Conservation (phyloP, 2,329 filamentous ascomycete species). For the Fusarium goolgardi region DNA sequence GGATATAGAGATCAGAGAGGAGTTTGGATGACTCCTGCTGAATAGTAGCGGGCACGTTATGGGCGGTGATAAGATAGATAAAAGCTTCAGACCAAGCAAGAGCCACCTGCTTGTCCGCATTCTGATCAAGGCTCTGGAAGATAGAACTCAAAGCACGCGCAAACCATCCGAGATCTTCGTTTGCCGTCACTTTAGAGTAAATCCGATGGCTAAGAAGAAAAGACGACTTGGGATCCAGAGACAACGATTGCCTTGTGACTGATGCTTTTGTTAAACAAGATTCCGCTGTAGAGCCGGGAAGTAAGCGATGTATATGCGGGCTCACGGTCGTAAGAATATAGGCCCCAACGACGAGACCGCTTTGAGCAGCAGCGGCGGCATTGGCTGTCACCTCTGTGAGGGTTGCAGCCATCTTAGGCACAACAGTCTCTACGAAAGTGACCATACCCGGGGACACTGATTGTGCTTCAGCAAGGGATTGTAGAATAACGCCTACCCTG, state of each 20-base stretch:
- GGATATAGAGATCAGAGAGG: conserved; percentile 73
- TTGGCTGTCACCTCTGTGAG: conserved; percentile 85
- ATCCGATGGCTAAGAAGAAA: conserved; percentile 87
- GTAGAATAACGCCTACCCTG: conserved; percentile 76
- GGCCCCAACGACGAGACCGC: conserved; percentile 81
- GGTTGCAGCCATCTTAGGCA: conserved; percentile 70
- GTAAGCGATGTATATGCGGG: conserved; percentile 63
- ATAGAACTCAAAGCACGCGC: conserved; percentile 75
- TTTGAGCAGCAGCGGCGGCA: conserved; percentile 81
- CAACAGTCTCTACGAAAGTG: conserved; percentile 64
- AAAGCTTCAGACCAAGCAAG: conserved; percentile 85
- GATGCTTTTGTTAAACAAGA: conserved; percentile 66
- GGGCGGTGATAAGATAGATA: conserved; percentile 79
- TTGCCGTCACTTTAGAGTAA: conserved; percentile 79
- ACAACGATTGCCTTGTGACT: conserved; percentile 73
- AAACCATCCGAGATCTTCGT: conserved; percentile 84
- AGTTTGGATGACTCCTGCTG: conserved; percentile 71
- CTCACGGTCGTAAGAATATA: conserved; percentile 78
- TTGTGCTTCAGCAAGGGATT: conserved; percentile 60
- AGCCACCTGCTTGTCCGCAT: conserved; percentile 61
- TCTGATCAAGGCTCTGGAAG: conserved; percentile 64
- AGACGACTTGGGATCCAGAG: conserved; percentile 82
- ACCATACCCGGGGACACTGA: conserved; percentile 58
- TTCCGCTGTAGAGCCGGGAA: conserved; percentile 63
- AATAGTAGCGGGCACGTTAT: conserved; percentile 68